Conservation (phyloP, 2,329 filamentous ascomycete genomes). For the Colletotrichum orbiculare region DNA sequence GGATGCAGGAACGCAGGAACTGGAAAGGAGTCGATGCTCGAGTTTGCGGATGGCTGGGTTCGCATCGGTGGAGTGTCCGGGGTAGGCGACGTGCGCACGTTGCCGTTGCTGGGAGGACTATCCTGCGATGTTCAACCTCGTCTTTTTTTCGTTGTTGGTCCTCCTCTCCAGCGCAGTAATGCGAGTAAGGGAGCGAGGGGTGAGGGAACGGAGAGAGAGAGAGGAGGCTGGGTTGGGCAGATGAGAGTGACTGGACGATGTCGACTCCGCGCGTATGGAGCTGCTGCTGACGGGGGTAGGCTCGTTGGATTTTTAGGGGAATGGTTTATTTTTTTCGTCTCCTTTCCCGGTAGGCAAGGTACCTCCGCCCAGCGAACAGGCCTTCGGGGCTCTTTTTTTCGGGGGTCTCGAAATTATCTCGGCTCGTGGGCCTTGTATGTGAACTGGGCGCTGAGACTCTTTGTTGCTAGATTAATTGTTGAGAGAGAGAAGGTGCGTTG, state of each 20-base stretch:
- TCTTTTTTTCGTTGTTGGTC: slow-evolving; percentile 48
- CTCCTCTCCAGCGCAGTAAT: slow-evolving; percentile 34
- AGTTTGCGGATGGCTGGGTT: slow-evolving; percentile 57
- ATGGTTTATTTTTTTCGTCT: slow-evolving; percentile 26
- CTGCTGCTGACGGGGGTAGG: slow-evolving; percentile 35
- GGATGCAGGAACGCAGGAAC: slow-evolving; percentile 42
- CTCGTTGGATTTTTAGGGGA: slow-evolving; percentile 29
- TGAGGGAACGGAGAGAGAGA: slow-evolving; percentile 22
- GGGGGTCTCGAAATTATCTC: slow-evolving; percentile 29
- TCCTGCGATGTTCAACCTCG: slow-evolving; percentile 49
- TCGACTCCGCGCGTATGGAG: slow-evolving; percentile 32
- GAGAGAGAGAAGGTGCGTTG: slow-evolving; percentile 7
- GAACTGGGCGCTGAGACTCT: slow-evolving; percentile 21
- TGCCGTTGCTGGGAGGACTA: slow-evolving; percentile 38
- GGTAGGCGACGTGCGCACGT: slow-evolving; percentile 40
- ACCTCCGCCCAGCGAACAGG: too few species aligned
- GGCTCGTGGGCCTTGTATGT: slow-evolving; percentile 26
- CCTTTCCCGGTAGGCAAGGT: slow-evolving; percentile 1
- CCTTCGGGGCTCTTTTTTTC: too few species aligned
- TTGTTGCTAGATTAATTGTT: background rate
- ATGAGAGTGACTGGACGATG: slow-evolving; percentile 27
- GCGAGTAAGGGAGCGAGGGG: slow-evolving; percentile 34
- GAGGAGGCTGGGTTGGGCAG: slow-evolving; percentile 31
- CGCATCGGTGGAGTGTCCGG: slow-evolving; percentile 52
- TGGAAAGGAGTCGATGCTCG: slow-evolving; percentile 47